Evolutionary conservation across 2,329 filamentous ascomycete species (phyloP).

Genomic region (Periconia sp.): DNA sequence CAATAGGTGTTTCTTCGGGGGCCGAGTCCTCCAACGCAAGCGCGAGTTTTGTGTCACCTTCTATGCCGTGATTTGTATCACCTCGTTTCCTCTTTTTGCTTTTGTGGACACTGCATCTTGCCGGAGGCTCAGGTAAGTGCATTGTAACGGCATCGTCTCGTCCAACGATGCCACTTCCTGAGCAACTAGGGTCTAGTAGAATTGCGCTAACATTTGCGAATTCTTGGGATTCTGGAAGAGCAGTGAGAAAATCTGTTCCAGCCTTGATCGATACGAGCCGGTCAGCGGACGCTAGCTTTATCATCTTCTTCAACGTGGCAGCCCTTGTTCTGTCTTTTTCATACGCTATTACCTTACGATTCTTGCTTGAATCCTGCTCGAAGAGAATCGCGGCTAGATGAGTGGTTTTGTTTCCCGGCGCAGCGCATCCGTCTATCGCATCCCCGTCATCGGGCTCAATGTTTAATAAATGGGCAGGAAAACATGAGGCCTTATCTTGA

Average conservation of each 20-base stretch:
- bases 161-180: slow-evolving; percentile 91
- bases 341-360: slow-evolving; percentile 72
- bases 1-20: slow-evolving; percentile 47
- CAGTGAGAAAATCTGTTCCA: slow-evolving; percentile 81
- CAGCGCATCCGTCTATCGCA: slow-evolving; percentile 90
- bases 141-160: slow-evolving; percentile 78
- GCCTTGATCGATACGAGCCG: slow-evolving; percentile 70
- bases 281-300: slow-evolving; percentile 75
- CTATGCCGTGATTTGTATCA: slow-evolving; percentile 4
- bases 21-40: slow-evolving; percentile 36
- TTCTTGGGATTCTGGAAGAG: slow-evolving; percentile 67
- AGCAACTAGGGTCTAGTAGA: slow-evolving; percentile 92
- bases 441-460: slow-evolving; percentile 71
- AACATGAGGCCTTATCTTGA: slow-evolving; percentile 97
- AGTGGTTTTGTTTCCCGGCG: slow-evolving; percentile 97
- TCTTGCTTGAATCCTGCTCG: slow-evolving; percentile 40
- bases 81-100: slow-evolving; percentile 43
- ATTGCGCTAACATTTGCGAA: slow-evolving; percentile 78
- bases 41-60: slow-evolving; percentile 20
- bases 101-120: slow-evolving; percentile 8
- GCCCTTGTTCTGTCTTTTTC: slow-evolving; percentile 77
- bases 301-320: slow-evolving; percentile 83
- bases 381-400: slow-evolving; percentile 80
- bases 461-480: slow-evolving; percentile 87
- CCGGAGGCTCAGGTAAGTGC: slow-evolving; percentile 52